Base-by-base conservation (phyloP, 768 basidiomycete species). In the Trametes cubensis region DNA sequence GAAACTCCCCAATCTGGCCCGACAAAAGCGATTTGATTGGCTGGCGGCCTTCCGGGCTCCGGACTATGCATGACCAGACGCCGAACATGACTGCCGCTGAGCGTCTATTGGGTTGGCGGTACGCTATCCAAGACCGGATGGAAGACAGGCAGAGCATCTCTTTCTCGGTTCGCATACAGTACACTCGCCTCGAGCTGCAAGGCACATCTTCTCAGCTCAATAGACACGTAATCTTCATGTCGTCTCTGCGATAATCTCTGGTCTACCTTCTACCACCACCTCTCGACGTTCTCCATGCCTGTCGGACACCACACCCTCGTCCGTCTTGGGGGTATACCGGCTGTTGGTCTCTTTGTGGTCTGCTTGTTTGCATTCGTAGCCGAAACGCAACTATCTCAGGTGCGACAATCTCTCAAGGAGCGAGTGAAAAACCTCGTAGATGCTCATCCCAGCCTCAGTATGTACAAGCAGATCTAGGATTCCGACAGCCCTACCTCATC, bases 401-500 rank as follows among this genome's bases (percentile, higher is more conserved):
- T 92, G 66, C 30, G 78, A 66, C 15, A 41, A 18, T 48, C 26
- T 13, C 5, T 26, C 26, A 49, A n/a, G 18, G 21, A 50, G n/a
- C 30, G 21, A n/a, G n/a, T n/a, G n/a, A 26, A 25, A 14, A 25
- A 21, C 17, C n/a, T 2, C 13, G 4, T 23, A 28, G 30, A 6
- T 28, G 17, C 11, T 28, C 48, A 17, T 34, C 41, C 10, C 28
- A 20, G 39, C 6, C 3, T 40, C 41, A 94, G 92, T 88, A 94
- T 75, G 85, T 96, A 15, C 91, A 94, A 73, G 85, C 85, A 1
- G 82, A 80, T 1, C 76, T 93, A 30, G 84, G 79, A 38, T 99
- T 91, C 76, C 81, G 86, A 55, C 92, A 97, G 61, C 92, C 96
- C 0, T 96, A 87, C 80, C 89, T 98, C 69, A 78, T 93, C 63